Evolutionary conservation across 805 yeast species (phyloP).

Genomic region (Saccharomycopsis schoenii): DNA sequence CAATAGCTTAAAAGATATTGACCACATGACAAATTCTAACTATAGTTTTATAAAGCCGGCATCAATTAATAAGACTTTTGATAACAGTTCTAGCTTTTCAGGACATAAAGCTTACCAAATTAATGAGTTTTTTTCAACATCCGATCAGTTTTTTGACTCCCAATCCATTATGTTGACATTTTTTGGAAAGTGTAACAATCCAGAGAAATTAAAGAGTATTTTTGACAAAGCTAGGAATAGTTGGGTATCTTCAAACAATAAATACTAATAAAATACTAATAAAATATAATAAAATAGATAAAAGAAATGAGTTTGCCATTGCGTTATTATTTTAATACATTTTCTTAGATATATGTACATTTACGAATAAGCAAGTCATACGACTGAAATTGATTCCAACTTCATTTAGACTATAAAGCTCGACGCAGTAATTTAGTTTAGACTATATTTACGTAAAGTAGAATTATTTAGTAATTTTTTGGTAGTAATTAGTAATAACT

Average conservation of each 20-base stretch:
- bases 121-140: slow-evolving; percentile 17
- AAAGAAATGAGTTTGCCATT: too few species aligned
- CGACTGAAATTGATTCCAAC: too few species aligned
- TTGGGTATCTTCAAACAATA: not conserved
- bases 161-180: slow-evolving; percentile 67
- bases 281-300: too few species aligned
- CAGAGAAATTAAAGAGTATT: slow-evolving; percentile 36
- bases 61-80: not conserved
- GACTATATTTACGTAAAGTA: too few species aligned
- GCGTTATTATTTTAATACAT: too few species aligned
- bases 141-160: slow-evolving; percentile 40
- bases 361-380: too few species aligned
- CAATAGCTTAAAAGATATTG: not conserved
- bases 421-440: too few species aligned
- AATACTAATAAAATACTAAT: too few species aligned
- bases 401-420: too few species aligned
- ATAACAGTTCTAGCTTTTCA: not conserved
- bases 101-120: slow-evolving; percentile 4
- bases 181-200: slow-evolving; percentile 49
- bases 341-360: too few species aligned
- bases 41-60: not conserved
- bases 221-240: slow-evolving; percentile 44
- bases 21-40: not conserved
- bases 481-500: too few species aligned
- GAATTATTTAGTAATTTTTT: too few species aligned